phyloP scores from a whole-genome alignment of 2,329 filamentous ascomycete species.

The Cylindrodendrum hubeiense region DNA sequence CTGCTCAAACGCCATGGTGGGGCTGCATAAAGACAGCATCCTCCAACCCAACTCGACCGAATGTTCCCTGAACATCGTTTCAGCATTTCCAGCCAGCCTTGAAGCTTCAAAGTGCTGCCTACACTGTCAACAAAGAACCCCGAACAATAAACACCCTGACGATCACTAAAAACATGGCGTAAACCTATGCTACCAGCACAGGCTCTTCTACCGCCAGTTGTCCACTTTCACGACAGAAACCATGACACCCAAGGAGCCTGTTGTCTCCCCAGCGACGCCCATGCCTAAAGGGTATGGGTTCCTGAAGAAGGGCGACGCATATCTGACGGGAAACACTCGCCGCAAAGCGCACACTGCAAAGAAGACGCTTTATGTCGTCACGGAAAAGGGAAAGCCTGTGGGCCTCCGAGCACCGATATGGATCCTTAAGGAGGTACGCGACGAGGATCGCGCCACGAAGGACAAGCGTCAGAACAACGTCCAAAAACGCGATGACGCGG shows the following conservation, averaged over 20 bases:
- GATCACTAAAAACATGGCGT: background rate
- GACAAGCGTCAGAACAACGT: constrained; percentile 5
- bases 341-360: constrained; percentile 17
- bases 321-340: constrained; percentile 14
- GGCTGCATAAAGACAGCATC: background rate
- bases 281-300: constrained; percentile 24
- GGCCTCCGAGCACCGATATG: constrained; percentile 17
- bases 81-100: background rate
- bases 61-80: background rate
- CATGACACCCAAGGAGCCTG: constrained; percentile 4
- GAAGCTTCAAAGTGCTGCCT: background rate
- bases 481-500: constrained; percentile 10
- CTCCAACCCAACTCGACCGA: background rate
- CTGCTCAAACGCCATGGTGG: background rate
- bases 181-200: too few species aligned
- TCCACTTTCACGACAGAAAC: too few species aligned
- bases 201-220: background rate
- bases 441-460: constrained; percentile 9
- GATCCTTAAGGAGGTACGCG: constrained; percentile 17
- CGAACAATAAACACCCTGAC: background rate
- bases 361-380: constrained; percentile 12
- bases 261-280: background rate
- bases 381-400: background rate
- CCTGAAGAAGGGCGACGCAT: constrained; percentile 15
- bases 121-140: background rate